A percentile compares a stretch with the other conserved stretches of the same genome.
Conservation (phyloP, 2,329 filamentous ascomycete genomes). For the Hypoxylon rubiginosum region DNA sequence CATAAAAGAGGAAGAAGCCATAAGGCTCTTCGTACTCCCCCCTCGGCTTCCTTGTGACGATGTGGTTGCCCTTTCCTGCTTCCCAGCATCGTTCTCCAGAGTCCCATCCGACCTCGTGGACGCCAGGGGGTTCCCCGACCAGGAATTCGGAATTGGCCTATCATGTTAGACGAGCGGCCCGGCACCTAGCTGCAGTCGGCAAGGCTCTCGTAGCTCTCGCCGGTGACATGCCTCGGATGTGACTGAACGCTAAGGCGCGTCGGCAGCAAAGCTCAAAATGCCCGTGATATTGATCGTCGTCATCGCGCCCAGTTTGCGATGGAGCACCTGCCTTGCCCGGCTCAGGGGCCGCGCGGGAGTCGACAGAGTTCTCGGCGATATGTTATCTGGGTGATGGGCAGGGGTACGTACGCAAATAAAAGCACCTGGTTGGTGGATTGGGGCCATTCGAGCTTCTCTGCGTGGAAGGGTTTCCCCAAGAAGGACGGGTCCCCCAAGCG, state of each 20-base stretch:
- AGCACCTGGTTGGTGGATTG: constrained; percentile 1
- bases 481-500: constrained; percentile 11
- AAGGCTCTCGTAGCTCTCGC: constrained; percentile 13
- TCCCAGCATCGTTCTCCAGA: constrained; percentile 15
- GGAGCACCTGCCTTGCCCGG: constrained; percentile 31
- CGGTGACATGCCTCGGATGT: constrained; percentile 39
- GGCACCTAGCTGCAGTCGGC: constrained; percentile 10
- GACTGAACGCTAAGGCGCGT: constrained; percentile 29
- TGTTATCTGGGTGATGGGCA: constrained; percentile 10
- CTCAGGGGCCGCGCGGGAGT: constrained; percentile 15
- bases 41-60: constrained; percentile 34
- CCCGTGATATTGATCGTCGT: constrained; percentile 37
- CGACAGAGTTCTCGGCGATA: constrained; percentile 30
- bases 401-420: constrained; percentile 9
- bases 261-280: constrained; percentile 16
- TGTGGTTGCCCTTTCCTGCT: constrained; percentile 22
- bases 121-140: constrained; percentile 19
- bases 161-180: constrained; percentile 8
- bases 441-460: neutral
- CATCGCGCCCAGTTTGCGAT: neutral
- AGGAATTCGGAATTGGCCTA: constrained; percentile 17
- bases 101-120: constrained; percentile 25
- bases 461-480: neutral
- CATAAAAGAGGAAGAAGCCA: constrained; percentile 12
- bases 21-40: constrained; percentile 1